These are phyloP conservation scores for Gelatoporia subvermispora DNA, from an alignment of 768 basidiomycete genomes.

Conservation along the genomic window DNA sequence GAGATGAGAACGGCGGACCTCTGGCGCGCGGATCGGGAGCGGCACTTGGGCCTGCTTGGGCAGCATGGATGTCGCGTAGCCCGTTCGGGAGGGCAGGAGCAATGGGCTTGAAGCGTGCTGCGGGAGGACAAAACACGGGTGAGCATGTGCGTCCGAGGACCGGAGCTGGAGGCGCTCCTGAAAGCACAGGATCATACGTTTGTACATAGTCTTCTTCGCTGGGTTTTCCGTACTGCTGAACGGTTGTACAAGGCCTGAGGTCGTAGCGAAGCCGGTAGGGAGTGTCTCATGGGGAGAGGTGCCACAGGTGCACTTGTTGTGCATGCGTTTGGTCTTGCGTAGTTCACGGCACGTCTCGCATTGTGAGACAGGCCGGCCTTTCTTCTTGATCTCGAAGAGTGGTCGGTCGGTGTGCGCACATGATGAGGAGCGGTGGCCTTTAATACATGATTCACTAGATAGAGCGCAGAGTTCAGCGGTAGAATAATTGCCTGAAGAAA, in stretches of 20 bases:
- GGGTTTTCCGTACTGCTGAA: no score
- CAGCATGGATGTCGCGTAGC: constrained; percentile 46
- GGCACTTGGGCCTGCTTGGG: constrained; percentile 1
- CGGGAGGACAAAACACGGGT: not conserved
- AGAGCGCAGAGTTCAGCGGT: not conserved
- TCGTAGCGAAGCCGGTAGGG: not conserved
- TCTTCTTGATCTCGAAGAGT: constrained; percentile 91
- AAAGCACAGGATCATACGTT: no score
- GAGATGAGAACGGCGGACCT: not conserved
- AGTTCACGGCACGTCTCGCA: constrained; percentile 81
- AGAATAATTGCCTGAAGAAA: constrained; percentile 7
- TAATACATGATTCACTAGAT: constrained; percentile 84
- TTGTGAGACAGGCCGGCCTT: constrained; percentile 88
- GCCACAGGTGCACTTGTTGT: constrained; percentile 74
- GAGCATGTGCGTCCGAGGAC: not conserved
- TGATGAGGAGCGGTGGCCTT: constrained; percentile 87
- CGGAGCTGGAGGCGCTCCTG: no score
- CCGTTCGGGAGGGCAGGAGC: constrained; percentile 72
- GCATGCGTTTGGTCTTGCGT: constrained; percentile 73
- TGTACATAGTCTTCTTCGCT: no score
- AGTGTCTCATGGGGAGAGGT: not conserved
- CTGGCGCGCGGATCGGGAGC: constrained; percentile 35
- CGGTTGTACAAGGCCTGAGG: no score
- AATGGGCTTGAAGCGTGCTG: constrained; percentile 67
- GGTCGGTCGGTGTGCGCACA: constrained; percentile 86